Conservation (phyloP, 495 filamentous ascomycete species). For the Oidiodendron maius region DNA sequence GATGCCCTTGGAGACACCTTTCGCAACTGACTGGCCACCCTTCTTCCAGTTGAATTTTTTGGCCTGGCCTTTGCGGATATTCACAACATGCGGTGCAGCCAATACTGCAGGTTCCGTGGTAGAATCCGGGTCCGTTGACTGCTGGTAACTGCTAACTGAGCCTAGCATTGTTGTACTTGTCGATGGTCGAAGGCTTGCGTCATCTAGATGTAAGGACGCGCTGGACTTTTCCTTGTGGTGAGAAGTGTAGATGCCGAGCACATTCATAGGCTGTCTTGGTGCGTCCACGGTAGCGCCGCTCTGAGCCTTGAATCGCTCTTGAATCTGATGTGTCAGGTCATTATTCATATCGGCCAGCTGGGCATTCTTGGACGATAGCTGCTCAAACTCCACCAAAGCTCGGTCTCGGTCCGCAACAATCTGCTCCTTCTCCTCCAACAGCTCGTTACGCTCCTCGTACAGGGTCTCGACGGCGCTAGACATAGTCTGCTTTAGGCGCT, state of each 20-base stretch:
- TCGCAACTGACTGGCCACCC: slow-evolving; percentile 84
- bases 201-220: slow-evolving; percentile 55
- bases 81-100: slow-evolving; percentile 80
- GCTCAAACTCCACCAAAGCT: slow-evolving; percentile 90
- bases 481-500: slow-evolving; percentile 77
- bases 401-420: slow-evolving; percentile 80
- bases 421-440: slow-evolving; percentile 74
- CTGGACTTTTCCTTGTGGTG: slow-evolving; percentile 68
- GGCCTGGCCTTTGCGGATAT: slow-evolving; percentile 83
- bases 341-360: slow-evolving; percentile 93
- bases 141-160: slow-evolving; percentile 18
- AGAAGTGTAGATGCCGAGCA: slow-evolving; percentile 74
- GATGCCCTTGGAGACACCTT: slow-evolving; percentile 88
- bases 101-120: slow-evolving; percentile 50
- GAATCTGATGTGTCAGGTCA: slow-evolving; percentile 87
- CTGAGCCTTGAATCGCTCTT: slow-evolving; percentile 82
- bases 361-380: slow-evolving; percentile 85
- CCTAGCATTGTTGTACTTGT: slow-evolving; percentile 30
- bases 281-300: slow-evolving; percentile 42
- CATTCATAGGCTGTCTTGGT: slow-evolving; percentile 55
- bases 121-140: slow-evolving; percentile 32
- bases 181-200: slow-evolving; percentile 38
- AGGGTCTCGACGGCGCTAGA: slow-evolving; percentile 75
- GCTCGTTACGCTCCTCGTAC: slow-evolving; percentile 72
- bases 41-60: slow-evolving; percentile 99